phyloP scores from a whole-genome alignment of 2,329 filamentous ascomycete genomes.

The Rhexocercosporidium sp. region DNA sequence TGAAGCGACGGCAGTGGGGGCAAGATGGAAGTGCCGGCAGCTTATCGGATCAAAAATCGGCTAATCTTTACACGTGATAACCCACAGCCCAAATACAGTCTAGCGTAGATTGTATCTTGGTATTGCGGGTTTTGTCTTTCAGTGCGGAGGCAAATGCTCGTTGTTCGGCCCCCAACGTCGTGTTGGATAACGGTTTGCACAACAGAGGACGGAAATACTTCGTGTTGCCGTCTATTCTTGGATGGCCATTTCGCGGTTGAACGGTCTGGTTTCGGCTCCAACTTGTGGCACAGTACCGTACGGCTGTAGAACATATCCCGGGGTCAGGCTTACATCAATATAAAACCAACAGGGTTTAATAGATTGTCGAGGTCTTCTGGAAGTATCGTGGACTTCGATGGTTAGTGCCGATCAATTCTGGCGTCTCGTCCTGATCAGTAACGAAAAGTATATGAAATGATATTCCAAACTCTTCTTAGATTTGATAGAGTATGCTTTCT shows the following conservation, averaged over 20 bases:
- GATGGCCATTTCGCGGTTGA: neutral
- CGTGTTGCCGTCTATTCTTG: constrained; percentile 3
- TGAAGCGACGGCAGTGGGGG: no score
- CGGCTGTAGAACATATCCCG: neutral
- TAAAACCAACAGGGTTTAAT: neutral
- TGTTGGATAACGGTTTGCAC: neutral
- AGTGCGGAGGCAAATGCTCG: neutral
- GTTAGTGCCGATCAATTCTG: neutral
- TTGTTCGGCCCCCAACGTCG: neutral
- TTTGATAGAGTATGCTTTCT: neutral
- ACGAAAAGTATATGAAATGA: neutral
- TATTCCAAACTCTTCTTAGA: neutral
- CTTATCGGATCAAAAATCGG: no score
- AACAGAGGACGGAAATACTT: neutral
- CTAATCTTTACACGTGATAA: no score
- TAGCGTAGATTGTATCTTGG: no score
- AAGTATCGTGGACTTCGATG: neutral
- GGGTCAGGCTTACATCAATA: neutral
- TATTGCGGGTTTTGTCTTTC: neutral
- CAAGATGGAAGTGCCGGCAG: no score
- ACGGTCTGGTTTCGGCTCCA: neutral
- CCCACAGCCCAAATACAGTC: no score
- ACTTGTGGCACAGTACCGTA: constrained; percentile 1
- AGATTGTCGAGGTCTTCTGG: neutral
- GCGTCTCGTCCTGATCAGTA: neutral